Evolutionary conservation across 2,329 filamentous ascomycete species (phyloP).

Genomic region (Helotiales sp.): DNA sequence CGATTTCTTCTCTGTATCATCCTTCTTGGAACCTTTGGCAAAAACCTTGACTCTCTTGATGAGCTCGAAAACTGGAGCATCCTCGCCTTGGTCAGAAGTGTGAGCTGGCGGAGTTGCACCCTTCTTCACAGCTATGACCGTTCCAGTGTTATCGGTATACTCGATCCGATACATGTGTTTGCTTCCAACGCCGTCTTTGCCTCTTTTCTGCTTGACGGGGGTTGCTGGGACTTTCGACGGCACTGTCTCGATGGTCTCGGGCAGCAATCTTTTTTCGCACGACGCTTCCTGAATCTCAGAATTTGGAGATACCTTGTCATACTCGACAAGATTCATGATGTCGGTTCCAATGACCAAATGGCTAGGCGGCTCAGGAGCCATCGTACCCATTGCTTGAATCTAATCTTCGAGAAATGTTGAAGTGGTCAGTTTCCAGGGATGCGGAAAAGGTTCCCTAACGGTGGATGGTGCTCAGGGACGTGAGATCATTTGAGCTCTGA

Average conservation of each 20-base stretch:
- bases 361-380: neutral
- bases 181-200: neutral
- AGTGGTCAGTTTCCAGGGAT: too few relatives aligned
- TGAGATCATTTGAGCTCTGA: too few relatives aligned
- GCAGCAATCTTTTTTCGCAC: too few relatives aligned
- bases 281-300: neutral
- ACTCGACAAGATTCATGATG: neutral
- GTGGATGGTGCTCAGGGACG: too few relatives aligned
- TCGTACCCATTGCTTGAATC: neutral
- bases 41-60: neutral
- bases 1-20: neutral
- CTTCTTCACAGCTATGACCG: neutral
- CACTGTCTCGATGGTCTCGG: too few relatives aligned
- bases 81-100: neutral
- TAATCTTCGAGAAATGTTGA: too few relatives aligned
- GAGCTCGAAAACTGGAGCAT: neutral
- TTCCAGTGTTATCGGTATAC: neutral
- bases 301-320: neutral
- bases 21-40: neutral
- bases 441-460: too few relatives aligned
- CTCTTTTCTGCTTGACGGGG: neutral
- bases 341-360: neutral
- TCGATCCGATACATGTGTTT: neutral
- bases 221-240: neutral
- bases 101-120: neutral